These are phyloP conservation scores for Nothopassalora personata DNA, from an alignment of 2,329 filamentous ascomycete species.

Conservation along the genomic window DNA sequence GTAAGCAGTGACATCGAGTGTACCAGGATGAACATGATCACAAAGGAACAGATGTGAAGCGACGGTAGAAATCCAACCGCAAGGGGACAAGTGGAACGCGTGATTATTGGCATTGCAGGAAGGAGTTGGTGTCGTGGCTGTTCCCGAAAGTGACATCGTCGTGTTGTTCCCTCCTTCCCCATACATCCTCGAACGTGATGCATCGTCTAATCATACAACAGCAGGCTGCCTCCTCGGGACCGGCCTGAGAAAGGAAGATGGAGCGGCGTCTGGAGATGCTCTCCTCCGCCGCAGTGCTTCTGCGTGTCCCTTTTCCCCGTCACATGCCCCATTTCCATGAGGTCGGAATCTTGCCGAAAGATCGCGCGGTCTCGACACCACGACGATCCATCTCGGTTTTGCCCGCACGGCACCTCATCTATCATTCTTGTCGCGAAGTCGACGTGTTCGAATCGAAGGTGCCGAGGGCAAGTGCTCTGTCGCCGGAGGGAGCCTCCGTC, in stretches of 20 bases:
- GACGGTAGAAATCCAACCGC: too few species aligned
- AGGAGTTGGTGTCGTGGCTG: not conserved
- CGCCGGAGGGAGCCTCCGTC: not conserved
- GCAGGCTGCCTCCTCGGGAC: not conserved
- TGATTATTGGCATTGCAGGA: not conserved
- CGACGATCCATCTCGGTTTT: not conserved
- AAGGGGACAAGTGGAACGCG: too few species aligned
- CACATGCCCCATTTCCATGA: not conserved
- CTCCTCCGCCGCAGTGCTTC: not conserved
- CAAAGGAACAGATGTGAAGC: too few species aligned
- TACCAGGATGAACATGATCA: too few species aligned
- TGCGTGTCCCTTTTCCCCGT: not conserved
- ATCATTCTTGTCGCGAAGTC: not conserved
- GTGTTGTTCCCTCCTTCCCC: not conserved
- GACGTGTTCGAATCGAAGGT: not conserved
- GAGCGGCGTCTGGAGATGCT: not conserved
- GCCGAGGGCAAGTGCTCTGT: not conserved
- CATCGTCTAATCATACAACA: not conserved
- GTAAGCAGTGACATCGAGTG: too few species aligned
- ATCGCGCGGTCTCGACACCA: not conserved
- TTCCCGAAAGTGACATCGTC: not conserved
- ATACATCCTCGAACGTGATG: not conserved
- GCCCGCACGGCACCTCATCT: not conserved
- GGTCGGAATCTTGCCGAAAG: not conserved
- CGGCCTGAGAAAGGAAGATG: not conserved